phyloP scores from a whole-genome alignment of 1,284 basidiomycete genomes.

The Marasmius oreades region DNA sequence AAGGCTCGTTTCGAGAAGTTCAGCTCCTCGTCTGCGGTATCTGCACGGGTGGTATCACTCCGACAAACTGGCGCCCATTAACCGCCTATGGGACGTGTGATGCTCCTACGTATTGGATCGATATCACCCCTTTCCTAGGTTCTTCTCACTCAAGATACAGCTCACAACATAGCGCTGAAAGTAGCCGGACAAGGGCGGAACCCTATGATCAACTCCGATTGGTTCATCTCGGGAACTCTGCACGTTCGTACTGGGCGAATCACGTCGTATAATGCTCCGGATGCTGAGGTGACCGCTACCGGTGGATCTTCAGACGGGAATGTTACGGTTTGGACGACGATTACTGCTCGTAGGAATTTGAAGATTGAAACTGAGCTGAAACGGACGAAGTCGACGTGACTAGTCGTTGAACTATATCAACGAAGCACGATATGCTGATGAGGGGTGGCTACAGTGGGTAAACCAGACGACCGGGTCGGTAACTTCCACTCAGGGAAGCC shows the following conservation, averaged over 20 bases:
- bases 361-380: constrained; percentile 44
- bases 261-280: constrained; percentile 28
- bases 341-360: constrained; percentile 37
- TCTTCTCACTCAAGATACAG: constrained; percentile 29
- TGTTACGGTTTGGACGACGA: constrained; percentile 40
- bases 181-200: constrained; percentile 38
- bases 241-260: constrained; percentile 34
- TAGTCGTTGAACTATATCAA: constrained; percentile 42
- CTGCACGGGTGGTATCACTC: constrained; percentile 47
- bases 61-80: constrained; percentile 44
- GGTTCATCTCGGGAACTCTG: constrained; percentile 42
- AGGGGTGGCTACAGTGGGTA: constrained; percentile 38
- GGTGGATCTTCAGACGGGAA: constrained; percentile 28
- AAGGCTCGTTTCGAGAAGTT: constrained; percentile 44
- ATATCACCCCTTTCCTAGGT: constrained; percentile 43
- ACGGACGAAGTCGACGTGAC: constrained; percentile 42
- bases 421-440: constrained; percentile 40
- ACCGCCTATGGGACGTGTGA: constrained; percentile 45
- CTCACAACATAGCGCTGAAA: constrained; percentile 37
- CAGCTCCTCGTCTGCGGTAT: constrained; percentile 45
- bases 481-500: constrained; percentile 28
- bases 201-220: constrained; percentile 38
- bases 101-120: constrained; percentile 44
- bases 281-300: constrained; percentile 23
- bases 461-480: constrained; percentile 33